phyloP scores from a whole-genome alignment of 352 stramenopile genomes.

The Globisporangium emineosum region DNA sequence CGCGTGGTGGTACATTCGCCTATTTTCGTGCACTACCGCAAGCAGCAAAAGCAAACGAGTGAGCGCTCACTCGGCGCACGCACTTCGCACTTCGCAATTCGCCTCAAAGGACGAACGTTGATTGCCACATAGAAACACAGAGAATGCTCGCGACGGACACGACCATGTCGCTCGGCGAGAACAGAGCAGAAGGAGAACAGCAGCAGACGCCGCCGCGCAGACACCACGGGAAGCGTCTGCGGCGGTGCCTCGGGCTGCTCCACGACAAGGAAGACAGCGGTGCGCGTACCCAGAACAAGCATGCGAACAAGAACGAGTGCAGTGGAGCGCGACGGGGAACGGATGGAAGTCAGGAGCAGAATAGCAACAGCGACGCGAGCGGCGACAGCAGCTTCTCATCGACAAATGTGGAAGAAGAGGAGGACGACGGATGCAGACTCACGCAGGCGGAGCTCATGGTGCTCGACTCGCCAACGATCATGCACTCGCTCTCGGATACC shows the following conservation, averaged over 20 bases:
- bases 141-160: slow-evolving; percentile 7
- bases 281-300: background rate
- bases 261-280: background rate
- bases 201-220: slow-evolving; percentile 1
- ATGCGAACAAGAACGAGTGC: background rate
- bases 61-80: background rate
- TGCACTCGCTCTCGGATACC: slow-evolving; percentile 43
- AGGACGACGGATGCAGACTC: slow-evolving; percentile 11
- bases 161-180: background rate
- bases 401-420: slow-evolving; percentile 8
- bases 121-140: background rate
- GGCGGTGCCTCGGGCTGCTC: slow-evolving; percentile 3
- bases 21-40: slow-evolving; percentile 4
- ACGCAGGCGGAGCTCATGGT: background rate
- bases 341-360: background rate
- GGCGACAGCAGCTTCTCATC: slow-evolving; percentile 21
- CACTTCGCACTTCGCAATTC: slow-evolving; percentile 7
- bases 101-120: background rate
- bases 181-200: background rate
- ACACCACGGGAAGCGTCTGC: slow-evolving; percentile 13
- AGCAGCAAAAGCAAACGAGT: background rate
- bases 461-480: slow-evolving; percentile 17
- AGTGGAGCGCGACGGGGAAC: background rate
- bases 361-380: slow-evolving; percentile 5
- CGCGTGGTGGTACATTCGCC: slow-evolving; percentile 1